These are phyloP conservation scores for Kwoniella bestiolae DNA, from an alignment of 768 basidiomycete genomes.

Conservation along the genomic window DNA sequence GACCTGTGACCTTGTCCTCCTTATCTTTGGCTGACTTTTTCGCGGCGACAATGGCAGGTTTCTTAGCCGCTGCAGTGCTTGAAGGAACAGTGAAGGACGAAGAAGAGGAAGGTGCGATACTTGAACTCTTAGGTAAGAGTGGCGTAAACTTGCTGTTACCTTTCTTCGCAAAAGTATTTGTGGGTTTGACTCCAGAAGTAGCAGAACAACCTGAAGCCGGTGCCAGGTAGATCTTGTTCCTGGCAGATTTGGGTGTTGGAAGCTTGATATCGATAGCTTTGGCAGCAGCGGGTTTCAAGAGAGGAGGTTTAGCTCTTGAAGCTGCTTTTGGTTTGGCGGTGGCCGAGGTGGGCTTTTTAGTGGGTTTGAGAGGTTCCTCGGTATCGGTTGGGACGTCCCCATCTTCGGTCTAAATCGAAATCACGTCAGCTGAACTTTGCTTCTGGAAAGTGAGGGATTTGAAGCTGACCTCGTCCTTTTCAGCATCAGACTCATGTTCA, in stretches of 20 bases:
- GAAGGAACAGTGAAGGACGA: neutral
- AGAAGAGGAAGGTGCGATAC: neutral
- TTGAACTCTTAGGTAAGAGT: neutral
- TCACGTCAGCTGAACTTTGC: neutral
- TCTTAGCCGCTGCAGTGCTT: neutral
- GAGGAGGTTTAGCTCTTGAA: neutral
- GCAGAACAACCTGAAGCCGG: neutral
- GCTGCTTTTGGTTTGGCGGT: neutral
- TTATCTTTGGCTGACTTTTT: neutral
- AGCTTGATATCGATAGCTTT: neutral
- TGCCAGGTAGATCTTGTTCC: neutral
- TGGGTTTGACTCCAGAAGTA: neutral
- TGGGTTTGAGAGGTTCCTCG: neutral
- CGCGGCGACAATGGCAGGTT: neutral
- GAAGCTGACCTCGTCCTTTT: neutral
- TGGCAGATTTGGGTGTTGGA: neutral
- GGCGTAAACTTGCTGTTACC: neutral
- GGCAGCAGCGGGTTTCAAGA: neutral
- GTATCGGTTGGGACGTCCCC: neutral
- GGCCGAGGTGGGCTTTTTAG: neutral
- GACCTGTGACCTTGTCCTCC: neutral
- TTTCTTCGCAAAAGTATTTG: neutral
- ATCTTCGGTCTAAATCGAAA: neutral
- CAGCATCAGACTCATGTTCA: neutral
- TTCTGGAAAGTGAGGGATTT: no score